Evolutionary conservation across 2,329 filamentous ascomycete species (phyloP).

Genomic region (Tolypocladium cylindrosporum): DNA sequence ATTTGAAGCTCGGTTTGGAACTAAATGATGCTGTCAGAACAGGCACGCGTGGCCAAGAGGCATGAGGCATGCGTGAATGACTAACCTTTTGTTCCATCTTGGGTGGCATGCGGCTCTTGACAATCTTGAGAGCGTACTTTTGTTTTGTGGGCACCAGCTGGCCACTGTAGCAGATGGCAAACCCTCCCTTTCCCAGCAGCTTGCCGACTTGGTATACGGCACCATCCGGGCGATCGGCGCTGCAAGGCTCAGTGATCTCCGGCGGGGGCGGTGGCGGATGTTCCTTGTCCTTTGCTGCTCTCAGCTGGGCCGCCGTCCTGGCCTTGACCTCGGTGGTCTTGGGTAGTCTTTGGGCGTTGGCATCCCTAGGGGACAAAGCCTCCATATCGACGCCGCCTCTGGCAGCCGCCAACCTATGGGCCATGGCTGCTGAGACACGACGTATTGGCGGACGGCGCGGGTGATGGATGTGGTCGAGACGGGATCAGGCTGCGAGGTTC

Average conservation of each 20-base stretch:
- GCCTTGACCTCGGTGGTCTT: slow-evolving; percentile 39
- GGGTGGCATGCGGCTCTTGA: slow-evolving; percentile 70
- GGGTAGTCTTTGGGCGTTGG: slow-evolving; percentile 47
- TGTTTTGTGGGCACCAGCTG: slow-evolving; percentile 56
- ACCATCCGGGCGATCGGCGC: slow-evolving; percentile 58
- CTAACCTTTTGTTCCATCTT: slow-evolving; percentile 77
- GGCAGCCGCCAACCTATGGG: slow-evolving; percentile 34
- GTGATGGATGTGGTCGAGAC: neutral
- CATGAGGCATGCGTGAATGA: neutral
- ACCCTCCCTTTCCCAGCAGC: slow-evolving; percentile 70
- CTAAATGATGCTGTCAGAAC: slow-evolving; percentile 20
- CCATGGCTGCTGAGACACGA: slow-evolving; percentile 22
- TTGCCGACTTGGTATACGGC: slow-evolving; percentile 65
- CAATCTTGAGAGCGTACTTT: slow-evolving; percentile 69
- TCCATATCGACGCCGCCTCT: slow-evolving; percentile 48
- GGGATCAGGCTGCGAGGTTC: slow-evolving; percentile 6
- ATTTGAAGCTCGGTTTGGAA: slow-evolving; percentile 86
- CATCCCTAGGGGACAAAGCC: slow-evolving; percentile 55
- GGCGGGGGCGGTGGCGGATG: slow-evolving; percentile 55
- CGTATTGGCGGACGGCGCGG: neutral
- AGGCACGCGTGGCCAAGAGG: neutral
- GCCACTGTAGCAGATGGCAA: slow-evolving; percentile 71
- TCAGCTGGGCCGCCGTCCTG: slow-evolving; percentile 42
- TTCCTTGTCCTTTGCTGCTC: slow-evolving; percentile 53
- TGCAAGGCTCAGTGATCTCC: slow-evolving; percentile 51